phyloP scores from a whole-genome alignment of 2,329 filamentous ascomycete genomes.

The Alternaria panax region DNA sequence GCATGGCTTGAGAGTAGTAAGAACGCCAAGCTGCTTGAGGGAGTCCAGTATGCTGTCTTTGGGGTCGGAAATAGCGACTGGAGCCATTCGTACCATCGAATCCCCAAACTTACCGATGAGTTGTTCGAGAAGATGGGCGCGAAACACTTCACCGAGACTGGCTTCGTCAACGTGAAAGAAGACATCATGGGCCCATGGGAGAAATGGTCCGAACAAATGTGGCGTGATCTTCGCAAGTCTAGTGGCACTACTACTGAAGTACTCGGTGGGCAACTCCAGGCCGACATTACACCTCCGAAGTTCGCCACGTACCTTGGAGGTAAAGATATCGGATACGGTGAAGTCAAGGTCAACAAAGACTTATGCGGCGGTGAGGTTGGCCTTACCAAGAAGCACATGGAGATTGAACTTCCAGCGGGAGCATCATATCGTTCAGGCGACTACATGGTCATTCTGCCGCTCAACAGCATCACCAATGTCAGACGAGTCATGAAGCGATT shows the following conservation, averaged over 20 bases:
- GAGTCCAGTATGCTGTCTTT: slow-evolving; percentile 71
- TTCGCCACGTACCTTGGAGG: slow-evolving; percentile 15
- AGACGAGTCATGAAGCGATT: slow-evolving; percentile 28
- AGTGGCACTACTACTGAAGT: slow-evolving; percentile 11
- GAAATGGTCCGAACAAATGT: slow-evolving; percentile 13
- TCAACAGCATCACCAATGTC: slow-evolving; percentile 59
- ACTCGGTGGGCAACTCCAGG: slow-evolving; percentile 5
- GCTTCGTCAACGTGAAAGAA: slow-evolving; percentile 13
- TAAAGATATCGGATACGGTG: slow-evolving; percentile 18
- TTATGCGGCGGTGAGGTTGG: slow-evolving; percentile 10
- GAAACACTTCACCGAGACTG: slow-evolving; percentile 17
- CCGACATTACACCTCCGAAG: slow-evolving; percentile 7
- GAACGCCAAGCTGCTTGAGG: slow-evolving; percentile 58
- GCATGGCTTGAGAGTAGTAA: slow-evolving; percentile 68
- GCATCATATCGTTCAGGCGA: slow-evolving; percentile 73
- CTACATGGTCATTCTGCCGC: slow-evolving; percentile 74
- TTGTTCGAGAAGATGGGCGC: slow-evolving; percentile 62
- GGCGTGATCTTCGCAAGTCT: slow-evolving; percentile 6
- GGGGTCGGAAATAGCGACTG: slow-evolving; percentile 70
- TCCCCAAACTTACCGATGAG: slow-evolving; percentile 69
- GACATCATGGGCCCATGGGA: slow-evolving; percentile 14
- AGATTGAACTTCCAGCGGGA: slow-evolving; percentile 41
- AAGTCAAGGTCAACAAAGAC: slow-evolving; percentile 34
- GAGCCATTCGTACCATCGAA: slow-evolving; percentile 68
- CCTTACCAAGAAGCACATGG: slow-evolving; percentile 14